Base-by-base conservation (phyloP, 345 rosid genomes). In the Dovyalis caffra region DNA sequence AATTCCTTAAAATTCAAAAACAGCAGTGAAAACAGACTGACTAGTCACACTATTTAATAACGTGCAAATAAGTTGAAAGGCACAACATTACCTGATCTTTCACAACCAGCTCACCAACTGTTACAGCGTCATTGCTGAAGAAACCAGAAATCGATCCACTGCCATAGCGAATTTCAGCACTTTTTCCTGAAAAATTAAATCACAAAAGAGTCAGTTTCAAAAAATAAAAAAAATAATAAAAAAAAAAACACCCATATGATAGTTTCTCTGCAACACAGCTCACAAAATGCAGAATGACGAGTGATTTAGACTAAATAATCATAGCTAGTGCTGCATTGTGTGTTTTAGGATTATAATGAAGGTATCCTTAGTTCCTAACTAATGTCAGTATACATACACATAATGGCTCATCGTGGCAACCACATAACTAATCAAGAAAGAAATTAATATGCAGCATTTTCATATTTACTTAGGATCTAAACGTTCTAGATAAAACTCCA, bases 101-200 rank as follows among this genome's bases (percentile, higher is more conserved):
- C 35, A 80, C 83, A 43, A 69, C 62, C 26, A 80, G 56, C 53
- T 73, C 37, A 43, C 83, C 83, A 53, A 76, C 75, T 62, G 64
- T 16, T 18, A 80, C 65, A 23, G 43, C 60, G 66, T 80, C 83
- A 68, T 60, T 29, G 16, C 83, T 80, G 47, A 80, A 80, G 74
- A 68, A 80, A 53, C 83, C 83, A 45, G 83, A 64, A 38, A 80
- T 76, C 18, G 77, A 28, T 72, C 83, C 83, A 51, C 77, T 72
- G 20, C 80, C 83, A 26, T 80, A 80, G 3, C 32, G 74, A 38
- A 76, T 76, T 53, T 72, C 80, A 73, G 83, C 80, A 14, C 68
- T 38, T 45, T 47, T 72, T 23, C 83, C 83, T 80, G 71, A 64
- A 63, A 5, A 37, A 69, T 69, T 33, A 60, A 45, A n/a, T n/a